These are phyloP conservation scores for Alternaria viburni DNA, from an alignment of 2,329 filamentous ascomycete species.

Conservation along the genomic window DNA sequence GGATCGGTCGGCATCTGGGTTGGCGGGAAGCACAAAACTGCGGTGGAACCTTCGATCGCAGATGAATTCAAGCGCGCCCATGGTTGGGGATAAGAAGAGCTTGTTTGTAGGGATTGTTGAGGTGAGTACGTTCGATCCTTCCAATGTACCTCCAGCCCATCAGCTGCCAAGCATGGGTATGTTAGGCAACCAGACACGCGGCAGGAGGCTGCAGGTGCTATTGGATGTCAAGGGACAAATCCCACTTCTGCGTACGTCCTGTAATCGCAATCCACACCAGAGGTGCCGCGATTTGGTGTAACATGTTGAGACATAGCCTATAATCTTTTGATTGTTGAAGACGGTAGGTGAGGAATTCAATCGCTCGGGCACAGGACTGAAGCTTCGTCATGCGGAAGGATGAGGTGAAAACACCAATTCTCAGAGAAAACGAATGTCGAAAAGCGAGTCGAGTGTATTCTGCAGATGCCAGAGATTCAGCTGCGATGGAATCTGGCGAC, in stretches of 20 bases:
- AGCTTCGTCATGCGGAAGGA: neutral
- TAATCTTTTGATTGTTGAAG: neutral
- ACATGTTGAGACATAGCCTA: neutral
- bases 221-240: neutral
- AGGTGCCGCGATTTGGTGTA: neutral
- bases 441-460: neutral
- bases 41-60: constrained; percentile 38
- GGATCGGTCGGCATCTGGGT: constrained; percentile 21
- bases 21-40: constrained; percentile 29
- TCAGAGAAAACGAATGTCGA: neutral
- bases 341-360: neutral
- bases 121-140: neutral
- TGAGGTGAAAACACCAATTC: neutral
- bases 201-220: neutral
- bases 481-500: neutral
- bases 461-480: neutral
- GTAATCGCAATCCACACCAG: neutral
- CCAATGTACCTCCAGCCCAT: neutral
- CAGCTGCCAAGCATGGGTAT: neutral
- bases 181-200: neutral
- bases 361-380: neutral
- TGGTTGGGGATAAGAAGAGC: neutral
- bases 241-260: neutral
- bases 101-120: neutral
- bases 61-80: constrained; percentile 36